These are phyloP conservation scores for Calocybe gangraenosa DNA, from an alignment of 768 basidiomycete genomes.

Conservation along the genomic window DNA sequence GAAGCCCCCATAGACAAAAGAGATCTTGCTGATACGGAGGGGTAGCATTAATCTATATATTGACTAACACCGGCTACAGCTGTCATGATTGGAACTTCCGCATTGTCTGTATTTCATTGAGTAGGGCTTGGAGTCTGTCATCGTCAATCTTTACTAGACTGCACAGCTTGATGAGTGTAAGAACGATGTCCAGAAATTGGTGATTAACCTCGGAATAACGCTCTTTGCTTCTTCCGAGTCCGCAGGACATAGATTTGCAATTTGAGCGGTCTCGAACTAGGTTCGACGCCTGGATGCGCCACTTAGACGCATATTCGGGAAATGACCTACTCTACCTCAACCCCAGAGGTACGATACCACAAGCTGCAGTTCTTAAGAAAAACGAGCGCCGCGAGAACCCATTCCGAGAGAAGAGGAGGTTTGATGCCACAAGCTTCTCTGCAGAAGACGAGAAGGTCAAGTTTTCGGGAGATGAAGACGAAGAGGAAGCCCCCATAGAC, in stretches of 20 bases:
- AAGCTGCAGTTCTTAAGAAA: constrained; percentile 60
- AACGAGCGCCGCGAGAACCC: constrained; percentile 53
- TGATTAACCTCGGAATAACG: constrained; percentile 72
- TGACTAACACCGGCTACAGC: not conserved
- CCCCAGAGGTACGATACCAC: constrained; percentile 70
- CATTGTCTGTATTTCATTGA: constrained; percentile 89
- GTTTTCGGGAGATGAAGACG: constrained; percentile 29
- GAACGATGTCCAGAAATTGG: no score
- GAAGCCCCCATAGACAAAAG: constrained; percentile 35
- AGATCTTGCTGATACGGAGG: constrained; percentile 50
- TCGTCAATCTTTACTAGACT: constrained; percentile 89
- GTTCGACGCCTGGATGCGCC: constrained; percentile 82
- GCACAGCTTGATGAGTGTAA: not conserved
- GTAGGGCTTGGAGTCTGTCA: constrained; percentile 72
- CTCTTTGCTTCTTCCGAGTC: constrained; percentile 91
- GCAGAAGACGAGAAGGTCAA: constrained; percentile 25
- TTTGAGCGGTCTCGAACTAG: constrained; percentile 90
- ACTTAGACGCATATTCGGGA: constrained; percentile 72
- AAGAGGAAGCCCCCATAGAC: constrained; percentile 32
- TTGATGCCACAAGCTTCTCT: constrained; percentile 59
- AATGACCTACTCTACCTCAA: constrained; percentile 79
- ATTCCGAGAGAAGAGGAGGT: constrained; percentile 66
- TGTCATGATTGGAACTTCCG: constrained; percentile 84
- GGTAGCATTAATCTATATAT: constrained; percentile 23
- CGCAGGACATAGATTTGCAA: constrained; percentile 86